Evolutionary conservation across 768 basidiomycete species (phyloP), one percentile per base, ranked within the genome.

Genomic region (Ramaria rubella): DNA sequence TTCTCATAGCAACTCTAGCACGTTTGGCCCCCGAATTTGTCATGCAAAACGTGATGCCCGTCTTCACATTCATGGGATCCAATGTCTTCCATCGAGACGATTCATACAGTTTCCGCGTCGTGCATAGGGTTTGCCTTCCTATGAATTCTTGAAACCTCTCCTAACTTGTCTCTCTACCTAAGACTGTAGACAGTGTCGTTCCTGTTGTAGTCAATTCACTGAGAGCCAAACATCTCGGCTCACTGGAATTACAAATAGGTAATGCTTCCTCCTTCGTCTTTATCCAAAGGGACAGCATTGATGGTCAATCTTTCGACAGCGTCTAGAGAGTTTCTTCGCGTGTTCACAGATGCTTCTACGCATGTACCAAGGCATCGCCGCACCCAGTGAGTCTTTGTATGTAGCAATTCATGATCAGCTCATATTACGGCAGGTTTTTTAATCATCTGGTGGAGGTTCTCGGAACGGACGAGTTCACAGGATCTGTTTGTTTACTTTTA

Each of bases 1-100:
- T 97, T 24, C 76, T 98, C 30, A 86, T 96, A 70, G 86, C 93
- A 5, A 86, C 78, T 59, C 70, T 98, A 55, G 89, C 92, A 2
- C 80, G 85, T 17, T 75, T 97, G 33, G 85, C 87, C 0, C 94
- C 95, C 0, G 91, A 94, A 55, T 89, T 92, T 11, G 91, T 95
- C 29, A 76, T 98, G 12, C 91, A 90, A 65, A 93, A 95, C 62
- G 80, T 97, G 50, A 96, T 99, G 91, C 95, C 96, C 3, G 85
- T 99, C 44, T 98, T 99, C 75, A 97, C 94, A 0, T 98, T 97
- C 73, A 97, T 98, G 92, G 95, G 96, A 19, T 91, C 94, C n/a
- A 94, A 92, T 60, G 86, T 97, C 17, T 90, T 97, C 75, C 95
- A 96, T 65, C 81, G 94, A 46, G 96, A 99, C 62, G 96, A 99